Evolutionary conservation across 2,329 filamentous ascomycete species (phyloP), one percentile per base, ranked within the genome.

Genomic region (Podosphaera fusca): DNA sequence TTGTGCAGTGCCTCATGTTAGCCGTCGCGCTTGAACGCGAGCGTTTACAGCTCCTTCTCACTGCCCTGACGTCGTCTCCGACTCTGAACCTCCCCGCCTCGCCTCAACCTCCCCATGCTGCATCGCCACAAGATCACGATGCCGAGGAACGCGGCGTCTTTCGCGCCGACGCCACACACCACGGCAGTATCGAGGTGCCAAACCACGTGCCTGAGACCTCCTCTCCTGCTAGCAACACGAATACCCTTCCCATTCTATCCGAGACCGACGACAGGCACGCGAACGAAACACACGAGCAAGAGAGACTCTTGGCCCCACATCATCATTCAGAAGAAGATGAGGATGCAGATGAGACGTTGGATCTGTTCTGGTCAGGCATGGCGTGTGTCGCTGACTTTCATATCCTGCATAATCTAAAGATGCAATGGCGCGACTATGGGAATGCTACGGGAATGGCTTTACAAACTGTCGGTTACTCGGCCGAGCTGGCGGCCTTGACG

Each of bases 1-100:
- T 67, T 1, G 63, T 82, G 12, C 81, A 85, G 66, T 78, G 77
- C 60, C 66, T 82, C 49, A 82, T 84, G 80, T 67, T 84, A 58
- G 72, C 79, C 2, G 74, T 83, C 9, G 78, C 80, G 63, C 72
- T 76, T 51, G 78, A 83, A 63, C 72, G 75, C 60, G 79, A 82
- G 62, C 73, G 72, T 58, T 68, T 83, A 30, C 72, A 75, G 36
- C 59, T 55, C 14, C 56, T 64, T 3, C 53, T 64, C n/a, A 58
- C 60, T 3, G 58, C 55, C 12, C 6, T 55, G 38, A 9, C 59
- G 14, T 57, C 53, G 9, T n/a, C 56, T 55, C 35, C 56, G 30
- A 59, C 40, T 10, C 35, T 21, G 21, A 10, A 38, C 6, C 30
- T 7, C 6, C 35, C 35, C 35, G 10, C 10, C 35, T 38, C 35